Evolutionary conservation across 2,329 filamentous ascomycete genomes (phyloP).

Genomic region (Claviceps sp.): DNA sequence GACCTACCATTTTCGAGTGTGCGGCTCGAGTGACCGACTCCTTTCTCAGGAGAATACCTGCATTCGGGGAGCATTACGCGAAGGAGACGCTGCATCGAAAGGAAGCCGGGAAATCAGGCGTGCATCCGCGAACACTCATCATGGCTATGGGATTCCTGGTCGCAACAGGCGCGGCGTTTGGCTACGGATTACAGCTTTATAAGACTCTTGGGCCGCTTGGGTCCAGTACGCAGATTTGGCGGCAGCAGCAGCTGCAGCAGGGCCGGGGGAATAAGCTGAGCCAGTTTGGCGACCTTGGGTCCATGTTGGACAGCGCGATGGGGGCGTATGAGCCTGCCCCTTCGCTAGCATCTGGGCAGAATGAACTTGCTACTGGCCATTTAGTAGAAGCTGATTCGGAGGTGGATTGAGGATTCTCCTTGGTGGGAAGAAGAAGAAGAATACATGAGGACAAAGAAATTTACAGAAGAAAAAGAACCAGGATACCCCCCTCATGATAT

Average conservation of each 20-base stretch:
- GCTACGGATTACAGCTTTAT: constrained; percentile 27
- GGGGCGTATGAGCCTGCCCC: constrained; percentile 12
- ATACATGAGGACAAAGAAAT: background rate
- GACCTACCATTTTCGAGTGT: constrained; percentile 12
- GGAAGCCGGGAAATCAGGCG: constrained; percentile 17
- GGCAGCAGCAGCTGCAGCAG: constrained; percentile 15
- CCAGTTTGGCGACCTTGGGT: constrained; percentile 33
- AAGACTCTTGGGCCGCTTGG: constrained; percentile 31
- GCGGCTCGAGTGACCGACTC: constrained; percentile 20
- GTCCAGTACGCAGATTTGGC: constrained; percentile 29
- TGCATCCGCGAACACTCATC: constrained; percentile 20
- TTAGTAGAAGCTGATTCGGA: constrained; percentile 24
- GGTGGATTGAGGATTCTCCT: constrained; percentile 14
- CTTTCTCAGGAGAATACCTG: constrained; percentile 21
- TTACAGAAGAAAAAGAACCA: background rate
- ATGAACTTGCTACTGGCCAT: constrained; percentile 11
- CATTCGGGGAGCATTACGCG: constrained; percentile 22
- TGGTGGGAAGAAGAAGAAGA: background rate
- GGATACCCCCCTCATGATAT: constrained; percentile 5
- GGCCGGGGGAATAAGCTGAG: constrained; percentile 20
- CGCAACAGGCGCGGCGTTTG: constrained; percentile 23
- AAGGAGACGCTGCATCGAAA: constrained; percentile 24
- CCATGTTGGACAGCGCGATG: constrained; percentile 26
- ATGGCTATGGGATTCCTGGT: constrained; percentile 19
- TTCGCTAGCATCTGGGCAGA: constrained; percentile 5